Evolutionary conservation across 441 rosid species (phyloP), one percentile per base, ranked within the genome.

Genomic region (Adansonia madagascariensis): DNA sequence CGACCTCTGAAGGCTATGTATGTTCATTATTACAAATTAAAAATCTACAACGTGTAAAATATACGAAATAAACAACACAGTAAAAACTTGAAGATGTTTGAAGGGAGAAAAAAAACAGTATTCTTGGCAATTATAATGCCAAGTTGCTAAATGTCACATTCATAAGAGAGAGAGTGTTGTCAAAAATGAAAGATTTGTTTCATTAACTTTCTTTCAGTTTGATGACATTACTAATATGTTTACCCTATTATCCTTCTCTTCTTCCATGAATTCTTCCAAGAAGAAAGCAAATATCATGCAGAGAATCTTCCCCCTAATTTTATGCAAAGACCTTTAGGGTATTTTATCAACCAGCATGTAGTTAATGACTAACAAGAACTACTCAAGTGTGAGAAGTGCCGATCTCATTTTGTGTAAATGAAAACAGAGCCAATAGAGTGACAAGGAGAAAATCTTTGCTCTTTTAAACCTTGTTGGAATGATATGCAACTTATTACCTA

Each of bases 391-490:
- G 1, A 24, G 24, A 24, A 24, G 24, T 24, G 56, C 80, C 39
- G 11, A 44, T 60, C 76, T 74, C 77, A 57, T 3, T 64, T 75
- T 17, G 49, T 47, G 35, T 35, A 69, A 77, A 71, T n/a, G 74
- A 49, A 59, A 74, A 74, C n/a, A 75, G 63, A 75, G 86, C 41
- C 66, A 63, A 55, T 73, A 55, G 82, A 82, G 89, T 67, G 82
- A 86, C 86, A 71, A 64, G 78, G 82, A 86, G 87, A 71, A 64
- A 79, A 86, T 82, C 35, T 76, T 66, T 59, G 57, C 43, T 65
- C 47, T 71, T 31, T 31, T 60, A 64, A 72, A 68, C 72, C 61
- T 73, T 65, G 63, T 60, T 10, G 63, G 57, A 44, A 11, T n/a
- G 8, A 55, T 31, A 44, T 20, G 11, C 22, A 47, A 12, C 71